Conservation (phyloP, 164 flowering plant species). For the Macadamia tetraphylla region DNA sequence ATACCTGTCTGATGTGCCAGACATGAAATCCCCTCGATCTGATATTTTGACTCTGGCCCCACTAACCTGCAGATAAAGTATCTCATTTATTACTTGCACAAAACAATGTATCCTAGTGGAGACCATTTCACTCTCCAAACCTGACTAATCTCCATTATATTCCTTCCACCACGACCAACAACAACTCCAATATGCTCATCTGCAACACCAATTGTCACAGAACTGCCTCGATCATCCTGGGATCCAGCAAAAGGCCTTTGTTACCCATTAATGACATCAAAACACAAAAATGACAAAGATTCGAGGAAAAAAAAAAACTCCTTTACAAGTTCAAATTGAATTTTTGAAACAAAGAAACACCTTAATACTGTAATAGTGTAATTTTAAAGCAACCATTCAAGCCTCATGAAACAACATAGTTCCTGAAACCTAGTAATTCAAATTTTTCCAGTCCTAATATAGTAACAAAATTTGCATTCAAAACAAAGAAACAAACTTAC, state of each 20-base stretch:
- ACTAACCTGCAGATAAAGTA: conserved; percentile 52
- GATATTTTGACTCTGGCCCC: conserved; percentile 97
- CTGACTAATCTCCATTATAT: conserved; percentile 82
- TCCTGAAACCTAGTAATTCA: neutral
- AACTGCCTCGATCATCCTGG: conserved; percentile 66
- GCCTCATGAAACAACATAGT: neutral
- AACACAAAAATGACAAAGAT: neutral
- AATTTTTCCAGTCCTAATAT: neutral
- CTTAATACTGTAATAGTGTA: neutral
- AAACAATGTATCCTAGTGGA: neutral
- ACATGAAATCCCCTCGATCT: conserved; percentile 90
- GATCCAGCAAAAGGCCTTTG: conserved; percentile 9
- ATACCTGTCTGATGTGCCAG: conserved; percentile 90
- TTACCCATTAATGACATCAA: conserved; percentile 13
- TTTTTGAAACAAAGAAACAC: neutral
- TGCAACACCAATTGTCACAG: conserved; percentile 80
- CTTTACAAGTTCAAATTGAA: neutral
- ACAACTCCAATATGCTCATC: conserved; percentile 93
- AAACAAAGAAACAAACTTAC: neutral
- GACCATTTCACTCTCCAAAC: conserved; percentile 23
- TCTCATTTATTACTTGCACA: conserved; percentile 1
- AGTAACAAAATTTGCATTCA: neutral
- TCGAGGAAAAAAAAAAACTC: too few relatives aligned
- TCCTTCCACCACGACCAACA: conserved; percentile 95
- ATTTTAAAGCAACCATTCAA: neutral